A percentile compares a stretch with the other conserved stretches of the same genome.
These are phyloP conservation scores for Globisporangium solare DNA, from an alignment of 352 stramenopile genomes.

Conservation along the genomic window DNA sequence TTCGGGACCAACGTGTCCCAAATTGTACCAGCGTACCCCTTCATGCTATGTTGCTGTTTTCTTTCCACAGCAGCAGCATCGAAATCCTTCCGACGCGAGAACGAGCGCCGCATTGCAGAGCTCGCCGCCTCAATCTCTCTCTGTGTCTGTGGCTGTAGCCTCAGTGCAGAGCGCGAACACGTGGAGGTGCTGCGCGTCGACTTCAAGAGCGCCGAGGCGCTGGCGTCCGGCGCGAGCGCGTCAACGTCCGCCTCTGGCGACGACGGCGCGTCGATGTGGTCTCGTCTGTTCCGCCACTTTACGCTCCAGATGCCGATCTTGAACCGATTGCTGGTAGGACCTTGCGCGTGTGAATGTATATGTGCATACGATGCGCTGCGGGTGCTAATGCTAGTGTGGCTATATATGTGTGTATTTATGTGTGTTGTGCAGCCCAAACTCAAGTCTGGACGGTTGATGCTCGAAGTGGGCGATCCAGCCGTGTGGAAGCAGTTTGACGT, in stretches of 20 bases:
- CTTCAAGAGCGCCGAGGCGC: slow-evolving; percentile 11
- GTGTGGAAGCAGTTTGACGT: slow-evolving; percentile 67
- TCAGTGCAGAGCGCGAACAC: neutral
- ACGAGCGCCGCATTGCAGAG: too few relatives aligned
- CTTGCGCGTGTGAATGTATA: neutral
- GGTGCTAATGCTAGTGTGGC: neutral
- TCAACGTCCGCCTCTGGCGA: neutral
- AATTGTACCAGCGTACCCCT: too few relatives aligned
- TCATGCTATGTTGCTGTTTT: too few relatives aligned
- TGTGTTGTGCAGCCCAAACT: slow-evolving; percentile 42
- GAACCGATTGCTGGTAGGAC: slow-evolving; percentile 41
- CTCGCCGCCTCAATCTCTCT: too few relatives aligned
- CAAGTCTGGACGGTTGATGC: slow-evolving; percentile 45
- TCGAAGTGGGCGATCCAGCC: slow-evolving; percentile 45
- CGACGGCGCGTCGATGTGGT: slow-evolving; percentile 31
- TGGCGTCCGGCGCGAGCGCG: neutral
- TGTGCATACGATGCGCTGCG: neutral
- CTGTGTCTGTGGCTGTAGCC: too few relatives aligned
- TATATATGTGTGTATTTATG: neutral
- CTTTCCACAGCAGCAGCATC: too few relatives aligned
- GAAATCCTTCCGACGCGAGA: too few relatives aligned
- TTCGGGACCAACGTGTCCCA: too few relatives aligned
- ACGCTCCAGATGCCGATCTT: slow-evolving; percentile 18
- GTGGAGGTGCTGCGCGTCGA: slow-evolving; percentile 19
- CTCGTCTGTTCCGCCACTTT: slow-evolving; percentile 49